Percentiles rank a stretch among this genome's conserved stretches.
These are phyloP conservation scores for Protomyces gravidus DNA, from an alignment of 1,139 yeast species.

Conservation along the genomic window DNA sequence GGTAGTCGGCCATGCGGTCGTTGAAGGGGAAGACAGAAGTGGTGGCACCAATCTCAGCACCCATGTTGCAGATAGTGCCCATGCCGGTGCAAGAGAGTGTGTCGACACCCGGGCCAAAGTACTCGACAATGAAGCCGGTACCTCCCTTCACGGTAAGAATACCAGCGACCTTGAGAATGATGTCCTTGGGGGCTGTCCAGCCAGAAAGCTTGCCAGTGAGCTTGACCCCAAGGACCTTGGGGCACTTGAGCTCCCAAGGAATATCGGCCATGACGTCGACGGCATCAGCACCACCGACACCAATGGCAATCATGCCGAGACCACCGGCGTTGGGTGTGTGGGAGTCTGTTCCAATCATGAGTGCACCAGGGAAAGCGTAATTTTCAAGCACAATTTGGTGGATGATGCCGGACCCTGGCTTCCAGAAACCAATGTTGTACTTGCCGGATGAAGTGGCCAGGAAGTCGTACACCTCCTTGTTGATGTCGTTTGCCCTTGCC, in stretches of 20 bases:
- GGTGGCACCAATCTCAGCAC: slow-evolving; percentile 99
- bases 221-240: slow-evolving; percentile 94
- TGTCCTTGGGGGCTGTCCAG: slow-evolving; percentile 99
- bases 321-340: slow-evolving; percentile 99
- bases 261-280: slow-evolving; percentile 94
- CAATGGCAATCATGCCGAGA: slow-evolving; percentile 96
- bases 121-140: slow-evolving; percentile 96
- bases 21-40: slow-evolving; percentile 98
- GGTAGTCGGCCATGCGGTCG: slow-evolving; percentile 81
- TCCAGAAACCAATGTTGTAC: slow-evolving; percentile 99
- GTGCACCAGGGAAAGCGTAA: slow-evolving; percentile 97
- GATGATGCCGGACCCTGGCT: slow-evolving; percentile 98
- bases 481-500: slow-evolving; percentile 84
- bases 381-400: slow-evolving; percentile 97
- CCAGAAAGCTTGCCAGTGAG: slow-evolving; percentile 93
- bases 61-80: slow-evolving; percentile 99
- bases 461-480: slow-evolving; percentile 96
- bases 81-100: slow-evolving; percentile 98
- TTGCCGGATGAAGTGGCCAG: slow-evolving; percentile 90
- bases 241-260: slow-evolving; percentile 99
- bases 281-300: slow-evolving; percentile 99
- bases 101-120: slow-evolving; percentile 94
- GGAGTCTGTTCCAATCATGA: slow-evolving; percentile 96
- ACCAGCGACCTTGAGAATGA: slow-evolving; percentile 93
- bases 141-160: slow-evolving; percentile 98